A percentile compares a stretch with the other conserved stretches of the same genome.
These are phyloP conservation scores for Boletus vermiculosoides DNA, from an alignment of 768 basidiomycete species.

Conservation along the genomic window DNA sequence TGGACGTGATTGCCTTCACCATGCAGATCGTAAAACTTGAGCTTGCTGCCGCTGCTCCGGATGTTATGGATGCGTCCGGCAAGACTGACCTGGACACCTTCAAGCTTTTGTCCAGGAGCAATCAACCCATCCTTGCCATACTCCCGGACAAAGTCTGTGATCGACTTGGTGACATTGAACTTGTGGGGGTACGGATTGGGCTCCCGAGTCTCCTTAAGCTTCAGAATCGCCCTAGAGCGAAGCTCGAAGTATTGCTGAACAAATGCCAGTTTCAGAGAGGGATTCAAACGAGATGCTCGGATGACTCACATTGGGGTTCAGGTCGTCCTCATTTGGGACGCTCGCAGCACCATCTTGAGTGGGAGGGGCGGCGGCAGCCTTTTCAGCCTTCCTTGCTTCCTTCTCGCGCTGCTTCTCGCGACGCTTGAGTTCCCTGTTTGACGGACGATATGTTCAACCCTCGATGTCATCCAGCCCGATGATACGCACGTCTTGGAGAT, in stretches of 20 bases:
- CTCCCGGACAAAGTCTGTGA: conserved; percentile 67
- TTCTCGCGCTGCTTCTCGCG: conserved; percentile 79
- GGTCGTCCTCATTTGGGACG: conserved; percentile 67
- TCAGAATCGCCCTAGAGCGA: conserved; percentile 83
- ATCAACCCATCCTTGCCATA: conserved; percentile 78
- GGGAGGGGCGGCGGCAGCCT: conserved; percentile 51
- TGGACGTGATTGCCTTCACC: conserved; percentile 93
- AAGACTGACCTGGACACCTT: conserved; percentile 56
- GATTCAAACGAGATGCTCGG: background rate
- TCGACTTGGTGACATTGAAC: conserved; percentile 82
- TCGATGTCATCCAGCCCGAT: conserved; percentile 13
- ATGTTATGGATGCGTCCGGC: conserved; percentile 94
- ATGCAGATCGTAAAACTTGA: conserved; percentile 92
- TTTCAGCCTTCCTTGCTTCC: conserved; percentile 74
- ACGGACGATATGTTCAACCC: conserved; percentile 27
- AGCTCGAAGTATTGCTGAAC: conserved; percentile 94
- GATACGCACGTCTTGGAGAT: conserved; percentile 87
- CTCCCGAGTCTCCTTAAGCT: conserved; percentile 76
- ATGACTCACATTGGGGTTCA: conserved; percentile 82
- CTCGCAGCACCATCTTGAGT: conserved; percentile 40
- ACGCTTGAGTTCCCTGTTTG: conserved; percentile 85
- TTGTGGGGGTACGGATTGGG: conserved; percentile 99
- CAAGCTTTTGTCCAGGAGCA: conserved; percentile 61
- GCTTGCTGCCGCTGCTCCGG: conserved; percentile 75
- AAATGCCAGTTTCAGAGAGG: background rate